A percentile compares a stretch with the other conserved stretches of the same genome.
These are phyloP conservation scores for Pachyrhizus erosus DNA, from an alignment of 306 rosid species.

Conservation along the genomic window DNA sequence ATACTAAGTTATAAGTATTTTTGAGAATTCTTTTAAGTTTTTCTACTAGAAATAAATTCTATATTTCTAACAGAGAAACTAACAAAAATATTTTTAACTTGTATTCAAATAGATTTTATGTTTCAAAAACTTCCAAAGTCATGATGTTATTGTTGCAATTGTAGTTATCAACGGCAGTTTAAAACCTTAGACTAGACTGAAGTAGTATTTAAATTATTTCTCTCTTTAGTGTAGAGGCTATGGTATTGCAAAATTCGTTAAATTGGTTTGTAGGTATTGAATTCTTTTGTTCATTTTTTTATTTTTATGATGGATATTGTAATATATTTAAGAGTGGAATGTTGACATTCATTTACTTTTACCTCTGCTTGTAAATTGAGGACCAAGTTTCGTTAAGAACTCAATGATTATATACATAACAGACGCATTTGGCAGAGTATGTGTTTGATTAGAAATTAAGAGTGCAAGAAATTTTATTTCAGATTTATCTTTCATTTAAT, in stretches of 20 bases:
- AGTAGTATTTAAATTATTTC: constrained; percentile 8
- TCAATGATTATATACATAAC: neutral
- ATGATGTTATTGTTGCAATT: neutral
- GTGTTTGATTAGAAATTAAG: neutral
- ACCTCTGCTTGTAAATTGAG: constrained; percentile 1
- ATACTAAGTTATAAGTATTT: no score
- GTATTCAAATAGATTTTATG: no score
- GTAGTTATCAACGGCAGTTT: neutral
- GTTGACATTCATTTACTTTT: constrained; percentile 12
- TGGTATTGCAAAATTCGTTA: constrained; percentile 15
- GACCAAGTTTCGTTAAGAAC: neutral
- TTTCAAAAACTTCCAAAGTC: neutral
- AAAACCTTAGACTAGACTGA: neutral
- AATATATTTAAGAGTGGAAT: constrained; percentile 20
- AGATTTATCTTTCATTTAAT: no score
- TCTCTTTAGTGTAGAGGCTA: constrained; percentile 1
- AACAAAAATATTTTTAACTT: no score
- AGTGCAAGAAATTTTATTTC: no score
- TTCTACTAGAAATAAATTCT: no score
- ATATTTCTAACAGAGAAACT: no score
- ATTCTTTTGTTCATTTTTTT: constrained; percentile 45
- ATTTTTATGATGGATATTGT: neutral
- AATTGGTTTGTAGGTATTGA: constrained; percentile 4
- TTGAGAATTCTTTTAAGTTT: no score
- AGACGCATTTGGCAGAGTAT: neutral